Conservation (phyloP, 306 rosid species). For the Vigna unguiculata region DNA sequence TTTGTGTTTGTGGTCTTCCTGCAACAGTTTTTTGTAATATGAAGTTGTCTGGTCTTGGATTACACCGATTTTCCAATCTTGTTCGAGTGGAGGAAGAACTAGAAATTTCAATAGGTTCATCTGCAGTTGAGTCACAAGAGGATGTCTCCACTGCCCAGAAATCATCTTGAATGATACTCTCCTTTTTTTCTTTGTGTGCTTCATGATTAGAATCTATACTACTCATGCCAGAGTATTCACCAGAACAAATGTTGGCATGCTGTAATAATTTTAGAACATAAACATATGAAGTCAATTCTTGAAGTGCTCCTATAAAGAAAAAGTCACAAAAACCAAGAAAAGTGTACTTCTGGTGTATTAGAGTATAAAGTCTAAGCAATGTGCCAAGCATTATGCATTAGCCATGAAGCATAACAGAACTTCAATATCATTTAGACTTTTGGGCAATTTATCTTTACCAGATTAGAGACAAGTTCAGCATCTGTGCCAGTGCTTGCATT, state of each 20-base stretch:
- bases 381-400: too few relatives aligned
- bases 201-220: constrained; percentile 26
- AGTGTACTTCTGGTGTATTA: constrained; percentile 11
- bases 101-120: constrained; percentile 17
- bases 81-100: constrained; percentile 10
- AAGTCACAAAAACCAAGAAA: not conserved
- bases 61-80: constrained; percentile 30
- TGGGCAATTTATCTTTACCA: constrained; percentile 51
- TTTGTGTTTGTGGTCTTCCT: constrained; percentile 45
- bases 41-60: constrained; percentile 27
- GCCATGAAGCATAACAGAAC: not conserved
- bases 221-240: constrained; percentile 10
- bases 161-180: constrained; percentile 22
- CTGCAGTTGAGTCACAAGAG: constrained; percentile 45
- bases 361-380: not conserved
- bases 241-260: constrained; percentile 25
- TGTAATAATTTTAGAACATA: constrained; percentile 41
- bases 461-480: constrained; percentile 42
- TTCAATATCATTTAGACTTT: constrained; percentile 27
- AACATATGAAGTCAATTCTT: constrained; percentile 30
- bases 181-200: not conserved
- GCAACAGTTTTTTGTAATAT: constrained; percentile 28
- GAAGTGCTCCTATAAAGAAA: not conserved
- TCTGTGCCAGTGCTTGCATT: constrained; percentile 50
- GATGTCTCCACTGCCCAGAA: constrained; percentile 33